Percentiles rank a stretch among this genome's conserved stretches.
Conservation (phyloP, 176 grass and related monocot species). For the Dendrocalamus sinicus region DNA sequence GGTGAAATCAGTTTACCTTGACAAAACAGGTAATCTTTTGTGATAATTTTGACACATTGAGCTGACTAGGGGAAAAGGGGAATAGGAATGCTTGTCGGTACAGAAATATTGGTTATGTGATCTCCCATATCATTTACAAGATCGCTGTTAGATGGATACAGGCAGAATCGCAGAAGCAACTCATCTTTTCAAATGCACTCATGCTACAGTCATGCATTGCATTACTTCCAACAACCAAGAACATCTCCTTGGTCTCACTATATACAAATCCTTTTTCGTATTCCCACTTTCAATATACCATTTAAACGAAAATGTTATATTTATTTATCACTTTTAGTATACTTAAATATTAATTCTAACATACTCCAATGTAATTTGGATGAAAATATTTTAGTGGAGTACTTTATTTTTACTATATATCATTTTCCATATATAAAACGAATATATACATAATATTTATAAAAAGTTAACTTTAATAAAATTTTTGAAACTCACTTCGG, state of each 20-base stretch:
- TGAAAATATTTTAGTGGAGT: too few species aligned
- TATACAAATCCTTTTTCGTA: too few species aligned
- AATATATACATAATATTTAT: too few species aligned
- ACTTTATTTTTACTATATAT: too few species aligned
- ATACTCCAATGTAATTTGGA: too few species aligned
- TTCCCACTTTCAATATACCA: too few species aligned
- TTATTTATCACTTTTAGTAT: too few species aligned
- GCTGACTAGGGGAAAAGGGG: neutral
- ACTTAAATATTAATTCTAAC: too few species aligned
- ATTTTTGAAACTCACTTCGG: too few species aligned
- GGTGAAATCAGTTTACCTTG: constrained; percentile 18
- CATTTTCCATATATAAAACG: too few species aligned
- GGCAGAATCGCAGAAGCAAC: neutral
- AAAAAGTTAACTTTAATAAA: too few species aligned
- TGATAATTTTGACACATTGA: neutral
- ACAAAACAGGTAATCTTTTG: neutral
- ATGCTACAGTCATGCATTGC: neutral
- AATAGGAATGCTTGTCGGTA: neutral
- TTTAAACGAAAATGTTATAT: too few species aligned
- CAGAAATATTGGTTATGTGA: neutral
- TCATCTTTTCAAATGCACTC: neutral
- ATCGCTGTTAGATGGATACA: neutral
- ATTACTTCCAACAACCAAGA: neutral
- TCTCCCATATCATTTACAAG: neutral
- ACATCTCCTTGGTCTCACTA: neutral